Evolutionary conservation across 1,284 basidiomycete species (phyloP), one percentile per base, ranked within the genome.

Genomic region (Veloboletus limbatus): DNA sequence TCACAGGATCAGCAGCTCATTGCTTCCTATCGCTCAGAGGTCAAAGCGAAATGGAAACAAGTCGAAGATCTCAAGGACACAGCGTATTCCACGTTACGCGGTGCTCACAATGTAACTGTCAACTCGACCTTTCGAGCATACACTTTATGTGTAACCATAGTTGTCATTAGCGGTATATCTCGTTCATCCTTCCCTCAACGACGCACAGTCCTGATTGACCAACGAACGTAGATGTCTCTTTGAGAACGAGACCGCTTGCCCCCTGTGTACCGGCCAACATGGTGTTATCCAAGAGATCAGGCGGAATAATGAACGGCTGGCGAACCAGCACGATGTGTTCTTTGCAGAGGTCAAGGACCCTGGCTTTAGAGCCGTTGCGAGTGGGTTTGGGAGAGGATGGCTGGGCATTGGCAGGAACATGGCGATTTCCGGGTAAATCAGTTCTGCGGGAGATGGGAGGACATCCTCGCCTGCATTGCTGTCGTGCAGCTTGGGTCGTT

Each of bases 111-210:
- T 98, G 97, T 65, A 78, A 83, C 14, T 90, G 85, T 0, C 88
- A 90, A 58, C 79, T 98, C 49, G 94, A 97, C 64, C 77, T 97
- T 16, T 96, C 96, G 0, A 88, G 82, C 48, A 79, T 98, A 4
- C 95, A 99, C 68, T 99, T 98, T 62, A 97, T 98, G 95, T 99
- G 95, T 69, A 87, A 89, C 60, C 96, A 99, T 67, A 93, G 88
- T 52, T 99, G 92, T 71, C 97, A 99, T 64, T 92, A 96, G 65
- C 75, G 92, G 88, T 90, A 42, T 17, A 69, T 54, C 40, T 30
- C 33, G 11, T 39, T 7, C 36, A 11, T 34, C n/a, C n/a, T n/a
- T n/a, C n/a, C n/a, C n/a, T n/a, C n/a, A n/a, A n/a, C 18, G 10
- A 20, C 8, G 8, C 9, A 18, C 6, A 10, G 18, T 32, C 21